These are phyloP conservation scores for Penicillium griseofulvum DNA, from an alignment of 2,329 filamentous ascomycete species.

Conservation along the genomic window DNA sequence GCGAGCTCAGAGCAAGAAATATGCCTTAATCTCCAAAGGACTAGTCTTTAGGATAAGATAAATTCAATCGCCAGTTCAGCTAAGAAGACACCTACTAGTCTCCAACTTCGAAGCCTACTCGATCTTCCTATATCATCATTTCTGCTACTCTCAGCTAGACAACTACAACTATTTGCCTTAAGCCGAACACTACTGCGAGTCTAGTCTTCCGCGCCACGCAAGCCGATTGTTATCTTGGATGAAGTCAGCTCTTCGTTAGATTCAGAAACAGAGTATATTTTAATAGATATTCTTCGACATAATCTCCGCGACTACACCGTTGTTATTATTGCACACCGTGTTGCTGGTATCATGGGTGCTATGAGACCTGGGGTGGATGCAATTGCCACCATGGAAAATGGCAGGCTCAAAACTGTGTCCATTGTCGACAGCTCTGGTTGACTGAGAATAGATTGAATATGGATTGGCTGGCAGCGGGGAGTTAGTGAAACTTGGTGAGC, in stretches of 20 bases:
- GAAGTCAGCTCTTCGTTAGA: too few species aligned
- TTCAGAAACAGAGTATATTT: background rate
- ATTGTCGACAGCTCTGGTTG: background rate
- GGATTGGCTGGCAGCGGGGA: too few species aligned
- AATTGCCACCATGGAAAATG: conserved; percentile 2
- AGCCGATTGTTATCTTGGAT: too few species aligned
- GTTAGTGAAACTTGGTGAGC: too few species aligned
- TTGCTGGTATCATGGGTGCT: conserved; percentile 1
- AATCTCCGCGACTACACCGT: background rate
- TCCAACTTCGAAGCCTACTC: too few species aligned
- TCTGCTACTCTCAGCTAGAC: too few species aligned
- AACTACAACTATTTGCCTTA: too few species aligned
- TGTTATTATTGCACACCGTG: conserved; percentile 1
- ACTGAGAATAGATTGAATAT: too few species aligned
- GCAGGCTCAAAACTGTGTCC: background rate
- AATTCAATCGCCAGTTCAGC: background rate
- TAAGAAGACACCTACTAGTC: too few species aligned
- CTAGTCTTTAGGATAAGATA: conserved; percentile 3
- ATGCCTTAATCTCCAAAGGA: background rate
- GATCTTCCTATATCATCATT: too few species aligned
- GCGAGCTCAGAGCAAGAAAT: background rate
- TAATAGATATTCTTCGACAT: conserved; percentile 1
- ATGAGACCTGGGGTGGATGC: conserved; percentile 1
- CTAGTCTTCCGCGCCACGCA: too few species aligned
- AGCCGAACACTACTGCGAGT: too few species aligned